A percentile compares a stretch with the other conserved stretches of the same genome.
These are phyloP conservation scores for Rheum nobile DNA, from an alignment of 148 eudicot species.

Conservation along the genomic window DNA sequence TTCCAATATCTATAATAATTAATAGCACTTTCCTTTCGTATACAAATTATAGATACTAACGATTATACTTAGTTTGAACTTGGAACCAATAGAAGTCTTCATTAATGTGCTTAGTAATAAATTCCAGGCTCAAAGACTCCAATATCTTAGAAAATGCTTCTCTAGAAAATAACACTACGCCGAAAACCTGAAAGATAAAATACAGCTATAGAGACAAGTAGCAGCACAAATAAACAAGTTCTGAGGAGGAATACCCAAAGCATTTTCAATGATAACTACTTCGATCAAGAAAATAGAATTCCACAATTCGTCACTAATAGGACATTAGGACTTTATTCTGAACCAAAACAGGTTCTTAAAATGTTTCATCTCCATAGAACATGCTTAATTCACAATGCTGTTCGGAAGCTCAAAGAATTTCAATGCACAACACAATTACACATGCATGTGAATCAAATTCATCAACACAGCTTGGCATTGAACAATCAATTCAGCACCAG, in stretches of 20 bases:
- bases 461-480: not conserved
- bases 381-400: slow-evolving; percentile 6
- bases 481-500: not conserved
- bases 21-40: not conserved
- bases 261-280: not conserved
- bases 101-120: not conserved
- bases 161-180: not conserved
- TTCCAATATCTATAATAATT: not conserved
- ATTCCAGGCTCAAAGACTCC: not conserved
- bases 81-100: not conserved
- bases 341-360: not conserved
- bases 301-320: not conserved
- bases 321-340: not conserved
- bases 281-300: not conserved
- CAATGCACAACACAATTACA: not conserved
- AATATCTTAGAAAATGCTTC: not conserved
- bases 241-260: not conserved
- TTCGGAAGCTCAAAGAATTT: not conserved
- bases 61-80: not conserved
- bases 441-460: not conserved
- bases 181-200: not conserved
- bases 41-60: not conserved
- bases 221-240: not conserved
- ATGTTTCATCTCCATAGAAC: not conserved
- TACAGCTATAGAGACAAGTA: not conserved